Evolutionary conservation across 2,329 filamentous ascomycete species (phyloP), one percentile per base, ranked within the genome.

Genomic region (Pleurostoma richardsiae): DNA sequence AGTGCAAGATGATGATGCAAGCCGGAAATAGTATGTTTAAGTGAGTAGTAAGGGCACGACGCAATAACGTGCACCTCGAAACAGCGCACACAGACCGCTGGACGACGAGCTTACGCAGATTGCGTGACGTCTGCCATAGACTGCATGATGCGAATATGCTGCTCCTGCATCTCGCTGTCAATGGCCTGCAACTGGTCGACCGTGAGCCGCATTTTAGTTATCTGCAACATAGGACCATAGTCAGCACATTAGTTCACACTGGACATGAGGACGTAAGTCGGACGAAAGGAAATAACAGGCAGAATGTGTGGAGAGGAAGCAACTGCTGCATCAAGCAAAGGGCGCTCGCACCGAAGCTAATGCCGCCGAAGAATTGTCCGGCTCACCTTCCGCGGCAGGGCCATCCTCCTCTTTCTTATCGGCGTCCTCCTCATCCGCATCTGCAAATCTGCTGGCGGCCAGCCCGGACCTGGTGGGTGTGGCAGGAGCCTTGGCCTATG

Each of bases 291-390:
- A 8, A 36, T n/a, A n/a, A 36, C 8, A 36, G 33, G 33, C n/a
- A 36, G 38, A 43, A 39, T 47, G 48, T 39, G 50, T 45, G 45
- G 45, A 44, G 42, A 42, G 52, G 52, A 51, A 39, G 43, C 43
- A 42, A 42, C 46, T 50, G 58, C 63, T 62, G 58, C 60, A 65
- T 63, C 64, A 71, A 68, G 63, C 66, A 71, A 67, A 67, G 73
- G 73, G 68, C 65, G 67, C 60, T 71, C 82, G 75, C 77, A 85
- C 82, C 80, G 77, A 80, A 70, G 81, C 80, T 68, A 85, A 73
- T 67, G 81, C 82, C 63, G 74, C 71, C 62, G 81, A 84, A 66
- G 80, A 80, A 71, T 79, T 70, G 62, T 85, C 81, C 59, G 63
- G 59, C 59, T 83, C 80, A 78, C 76, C 79, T 78, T 76, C 75